phyloP scores from a whole-genome alignment of 805 yeast genomes.

The Yamadazyma takamatsuzukensis region DNA sequence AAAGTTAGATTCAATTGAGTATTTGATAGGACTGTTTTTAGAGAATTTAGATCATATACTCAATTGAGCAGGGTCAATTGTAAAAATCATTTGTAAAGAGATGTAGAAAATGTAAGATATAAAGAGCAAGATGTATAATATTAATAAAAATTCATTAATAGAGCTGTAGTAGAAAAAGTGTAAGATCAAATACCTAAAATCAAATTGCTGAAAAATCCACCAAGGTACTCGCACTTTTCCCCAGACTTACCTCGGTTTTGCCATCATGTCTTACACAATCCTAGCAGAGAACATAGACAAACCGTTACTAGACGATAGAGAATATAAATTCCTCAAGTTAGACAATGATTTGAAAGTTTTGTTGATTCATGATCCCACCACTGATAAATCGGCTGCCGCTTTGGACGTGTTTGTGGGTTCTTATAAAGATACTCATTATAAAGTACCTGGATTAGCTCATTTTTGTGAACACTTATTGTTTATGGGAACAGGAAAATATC shows the following conservation, averaged over 20 bases:
- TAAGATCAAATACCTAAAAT: no score
- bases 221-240: no score
- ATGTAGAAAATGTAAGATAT: no score
- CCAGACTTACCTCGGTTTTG: no score
- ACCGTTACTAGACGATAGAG: constrained; percentile 67
- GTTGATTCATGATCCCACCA: constrained; percentile 61
- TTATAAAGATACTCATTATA: constrained; percentile 58
- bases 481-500: constrained; percentile 78
- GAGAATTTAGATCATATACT: constrained; percentile 12
- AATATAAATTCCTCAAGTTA: constrained; percentile 59
- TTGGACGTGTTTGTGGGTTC: constrained; percentile 78
- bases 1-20: constrained; percentile 61
- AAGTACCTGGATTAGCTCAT: constrained; percentile 74
- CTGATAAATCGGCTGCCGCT: constrained; percentile 78
- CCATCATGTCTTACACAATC: constrained; percentile 11
- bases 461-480: constrained; percentile 63
- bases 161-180: no score
- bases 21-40: constrained; percentile 35
- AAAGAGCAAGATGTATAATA: no score
- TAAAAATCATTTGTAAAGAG: no score
- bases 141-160: no score
- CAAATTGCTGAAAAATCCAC: no score
- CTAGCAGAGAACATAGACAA: constrained; percentile 37
- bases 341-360: constrained; percentile 58
- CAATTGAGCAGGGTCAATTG: no score